Evolutionary conservation across 495 filamentous ascomycete genomes (phyloP).

Genomic region (Trichocladium antarcticum): DNA sequence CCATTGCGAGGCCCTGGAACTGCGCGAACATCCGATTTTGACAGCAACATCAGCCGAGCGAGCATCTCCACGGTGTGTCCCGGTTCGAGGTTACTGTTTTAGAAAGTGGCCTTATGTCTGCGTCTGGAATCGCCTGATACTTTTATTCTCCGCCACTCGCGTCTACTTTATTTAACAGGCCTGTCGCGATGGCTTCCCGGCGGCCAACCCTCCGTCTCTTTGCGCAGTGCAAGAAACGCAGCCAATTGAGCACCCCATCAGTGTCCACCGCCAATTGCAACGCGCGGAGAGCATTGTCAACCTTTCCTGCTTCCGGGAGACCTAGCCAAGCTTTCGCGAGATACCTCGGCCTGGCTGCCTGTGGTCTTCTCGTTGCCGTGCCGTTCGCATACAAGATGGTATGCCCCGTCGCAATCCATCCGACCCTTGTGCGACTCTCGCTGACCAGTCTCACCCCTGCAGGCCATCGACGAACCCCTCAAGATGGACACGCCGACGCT

Average conservation of each 20-base stretch:
- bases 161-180: neutral
- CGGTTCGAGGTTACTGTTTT: neutral
- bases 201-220: conserved; percentile 18
- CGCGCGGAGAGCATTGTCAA: conserved; percentile 15
- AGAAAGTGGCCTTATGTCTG: conserved; percentile 26
- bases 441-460: neutral
- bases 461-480: conserved; percentile 32
- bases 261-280: neutral
- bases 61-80: neutral
- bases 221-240: conserved; percentile 16
- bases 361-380: conserved; percentile 17
- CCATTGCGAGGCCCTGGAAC: conserved; percentile 10
- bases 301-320: conserved; percentile 4
- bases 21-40: conserved; percentile 21
- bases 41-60: conserved; percentile 18
- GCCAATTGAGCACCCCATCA: conserved; percentile 9
- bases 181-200: conserved; percentile 17
- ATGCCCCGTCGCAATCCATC: too few species aligned
- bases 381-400: conserved; percentile 27
- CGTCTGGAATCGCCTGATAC: conserved; percentile 19
- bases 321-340: conserved; percentile 7
- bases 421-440: neutral
- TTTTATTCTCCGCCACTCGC: conserved; percentile 3
- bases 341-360: conserved; percentile 19
- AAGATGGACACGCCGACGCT: conserved; percentile 44